Evolutionary conservation across 805 yeast species (phyloP).

Genomic region (Sugiyamaella valdiviana): DNA sequence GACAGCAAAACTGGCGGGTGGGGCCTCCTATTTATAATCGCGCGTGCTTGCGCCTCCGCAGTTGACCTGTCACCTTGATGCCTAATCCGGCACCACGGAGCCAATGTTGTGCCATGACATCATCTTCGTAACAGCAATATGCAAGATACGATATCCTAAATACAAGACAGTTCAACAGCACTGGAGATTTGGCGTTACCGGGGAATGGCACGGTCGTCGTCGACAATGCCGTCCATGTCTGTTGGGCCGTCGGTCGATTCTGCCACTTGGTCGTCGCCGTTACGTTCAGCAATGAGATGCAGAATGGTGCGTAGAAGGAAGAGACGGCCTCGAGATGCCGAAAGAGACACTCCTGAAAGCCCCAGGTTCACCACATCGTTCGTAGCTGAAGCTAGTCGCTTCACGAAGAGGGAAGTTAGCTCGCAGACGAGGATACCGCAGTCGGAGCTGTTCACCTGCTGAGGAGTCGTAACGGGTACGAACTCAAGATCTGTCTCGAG

Average conservation of each 20-base stretch:
- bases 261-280: neutral
- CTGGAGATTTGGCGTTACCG: too few relatives aligned
- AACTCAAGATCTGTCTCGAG: conserved; percentile 24
- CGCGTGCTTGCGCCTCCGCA: too few relatives aligned
- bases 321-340: conserved; percentile 33
- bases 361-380: conserved; percentile 10
- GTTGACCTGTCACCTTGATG: too few relatives aligned
- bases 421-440: conserved; percentile 42
- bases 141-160: too few relatives aligned
- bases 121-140: too few relatives aligned
- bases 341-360: conserved; percentile 2
- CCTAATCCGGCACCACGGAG: too few relatives aligned
- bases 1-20: too few relatives aligned
- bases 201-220: neutral
- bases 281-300: conserved; percentile 1
- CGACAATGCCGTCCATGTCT: neutral
- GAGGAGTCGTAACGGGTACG: conserved; percentile 37
- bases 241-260: neutral
- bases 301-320: conserved; percentile 20
- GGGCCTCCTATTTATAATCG: too few relatives aligned
- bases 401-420: conserved; percentile 25
- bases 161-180: too few relatives aligned
- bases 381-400: conserved; percentile 14
- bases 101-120: too few relatives aligned
- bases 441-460: conserved; percentile 45